phyloP scores from a whole-genome alignment of 2,329 filamentous ascomycete species.

The Xylaria sp. region DNA sequence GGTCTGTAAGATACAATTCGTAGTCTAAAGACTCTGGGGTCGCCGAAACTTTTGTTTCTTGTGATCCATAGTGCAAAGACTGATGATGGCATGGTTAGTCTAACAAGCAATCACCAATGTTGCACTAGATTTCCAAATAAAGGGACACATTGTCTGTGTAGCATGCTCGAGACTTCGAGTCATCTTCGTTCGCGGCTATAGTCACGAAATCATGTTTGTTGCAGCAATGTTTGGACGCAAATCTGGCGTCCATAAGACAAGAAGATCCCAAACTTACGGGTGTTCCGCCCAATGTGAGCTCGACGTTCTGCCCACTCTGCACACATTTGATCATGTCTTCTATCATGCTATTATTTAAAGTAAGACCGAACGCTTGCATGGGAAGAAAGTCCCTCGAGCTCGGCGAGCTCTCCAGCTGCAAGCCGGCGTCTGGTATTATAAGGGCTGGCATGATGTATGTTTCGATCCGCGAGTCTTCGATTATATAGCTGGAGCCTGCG shows the following conservation, averaged over 20 bases:
- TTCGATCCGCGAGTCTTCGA: conserved; percentile 24
- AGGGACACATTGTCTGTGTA: not conserved
- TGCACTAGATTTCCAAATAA: not conserved
- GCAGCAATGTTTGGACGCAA: conserved; percentile 22
- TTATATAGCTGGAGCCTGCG: not conserved
- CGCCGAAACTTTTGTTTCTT: conserved; percentile 53
- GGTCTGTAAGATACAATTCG: conserved; percentile 62
- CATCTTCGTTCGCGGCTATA: not conserved
- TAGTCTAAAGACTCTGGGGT: conserved; percentile 54
- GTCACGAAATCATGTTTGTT: not conserved
- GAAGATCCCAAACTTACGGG: conserved; percentile 57
- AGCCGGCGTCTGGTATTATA: conserved; percentile 62
- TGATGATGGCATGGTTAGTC: conserved; percentile 38
- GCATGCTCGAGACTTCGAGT: not conserved
- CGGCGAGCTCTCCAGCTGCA: conserved; percentile 60
- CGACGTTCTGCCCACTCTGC: conserved; percentile 60
- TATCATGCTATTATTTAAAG: conserved; percentile 62
- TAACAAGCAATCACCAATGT: not conserved
- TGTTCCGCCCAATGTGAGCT: conserved; percentile 61
- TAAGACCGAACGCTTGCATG: conserved; percentile 63
- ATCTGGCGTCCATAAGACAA: conserved; percentile 21
- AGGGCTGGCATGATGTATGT: conserved; percentile 56
- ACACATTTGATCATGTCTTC: conserved; percentile 67
- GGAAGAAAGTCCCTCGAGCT: conserved; percentile 52
- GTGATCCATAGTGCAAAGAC: conserved; percentile 61